Evolutionary conservation across 345 rosid species (phyloP).

Genomic region (Erodium maritimum): DNA sequence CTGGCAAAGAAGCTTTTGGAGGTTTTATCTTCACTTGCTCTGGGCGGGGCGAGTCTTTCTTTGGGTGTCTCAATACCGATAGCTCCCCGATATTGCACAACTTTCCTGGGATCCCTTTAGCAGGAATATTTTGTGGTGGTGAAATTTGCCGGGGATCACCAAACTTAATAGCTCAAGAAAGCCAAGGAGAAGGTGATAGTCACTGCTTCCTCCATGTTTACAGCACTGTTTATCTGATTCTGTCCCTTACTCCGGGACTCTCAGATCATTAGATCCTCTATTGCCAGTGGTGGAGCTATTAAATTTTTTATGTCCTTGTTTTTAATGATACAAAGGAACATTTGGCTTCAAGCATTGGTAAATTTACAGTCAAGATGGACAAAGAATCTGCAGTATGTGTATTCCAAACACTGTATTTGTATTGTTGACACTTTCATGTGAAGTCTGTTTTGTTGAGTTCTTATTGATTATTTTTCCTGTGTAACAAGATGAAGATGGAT

Average conservation of each 20-base stretch:
- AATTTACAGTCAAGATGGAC: too few species aligned
- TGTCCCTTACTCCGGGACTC: constrained; percentile 23
- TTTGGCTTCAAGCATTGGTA: too few species aligned
- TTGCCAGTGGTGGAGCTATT: too few species aligned
- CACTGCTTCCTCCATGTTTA: constrained; percentile 36
- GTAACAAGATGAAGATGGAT: too few species aligned
- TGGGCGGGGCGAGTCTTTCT: constrained; percentile 46
- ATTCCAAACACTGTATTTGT: too few species aligned
- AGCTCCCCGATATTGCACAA: constrained; percentile 53
- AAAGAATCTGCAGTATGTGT: too few species aligned
- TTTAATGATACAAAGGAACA: too few species aligned
- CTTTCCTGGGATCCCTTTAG: constrained; percentile 48
- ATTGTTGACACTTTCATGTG: too few species aligned
- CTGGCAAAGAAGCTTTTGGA: constrained; percentile 41
- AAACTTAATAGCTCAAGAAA: constrained; percentile 8
- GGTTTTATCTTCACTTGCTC: constrained; percentile 50
- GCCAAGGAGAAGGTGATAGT: constrained; percentile 14
- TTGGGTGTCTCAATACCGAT: constrained; percentile 29
- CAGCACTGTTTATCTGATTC: constrained; percentile 52
- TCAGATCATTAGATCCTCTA: too few species aligned
- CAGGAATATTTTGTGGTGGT: constrained; percentile 55
- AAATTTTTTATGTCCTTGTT: too few species aligned
- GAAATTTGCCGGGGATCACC: constrained; percentile 48
- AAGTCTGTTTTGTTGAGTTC: too few species aligned
- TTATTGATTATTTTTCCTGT: too few species aligned